Percentiles rank a stretch among this genome's conserved stretches.
phyloP scores from a whole-genome alignment of 1,284 basidiomycete genomes.

The Rhodotorula sp. region DNA sequence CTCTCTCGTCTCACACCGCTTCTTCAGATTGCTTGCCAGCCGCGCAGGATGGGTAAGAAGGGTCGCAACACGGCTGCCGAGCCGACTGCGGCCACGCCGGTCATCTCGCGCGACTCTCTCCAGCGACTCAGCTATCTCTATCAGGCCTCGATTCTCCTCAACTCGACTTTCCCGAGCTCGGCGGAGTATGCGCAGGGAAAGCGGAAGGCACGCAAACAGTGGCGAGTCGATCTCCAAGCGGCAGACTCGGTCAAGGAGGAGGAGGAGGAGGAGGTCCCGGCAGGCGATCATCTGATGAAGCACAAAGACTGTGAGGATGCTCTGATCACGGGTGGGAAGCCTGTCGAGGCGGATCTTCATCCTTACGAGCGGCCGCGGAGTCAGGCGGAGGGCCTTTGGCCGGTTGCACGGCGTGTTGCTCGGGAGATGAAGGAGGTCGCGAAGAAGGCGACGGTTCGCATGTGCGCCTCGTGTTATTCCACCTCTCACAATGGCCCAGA shows the following conservation, averaged over 20 bases:
- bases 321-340: background rate
- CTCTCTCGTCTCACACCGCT: background rate
- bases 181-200: background rate
- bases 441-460: conserved; percentile 68
- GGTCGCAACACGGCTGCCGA: background rate
- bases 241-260: background rate
- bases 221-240: too few species aligned
- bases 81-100: conserved; percentile 23
- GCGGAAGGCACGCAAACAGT: background rate
- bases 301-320: background rate
- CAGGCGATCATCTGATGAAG: too few species aligned
- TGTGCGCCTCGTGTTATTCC: conserved; percentile 55
- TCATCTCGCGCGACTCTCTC: conserved; percentile 67
- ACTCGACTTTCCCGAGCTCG: conserved; percentile 13
- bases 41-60: conserved; percentile 33
- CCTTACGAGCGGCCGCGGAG: too few species aligned
- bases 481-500: background rate
- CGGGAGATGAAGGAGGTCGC: conserved; percentile 67
- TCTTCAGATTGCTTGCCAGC: background rate
- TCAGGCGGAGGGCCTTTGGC: background rate
- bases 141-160: conserved; percentile 68
- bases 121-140: conserved; percentile 79
- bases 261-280: background rate
- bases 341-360: too few species aligned
- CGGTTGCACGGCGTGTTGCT: conserved; percentile 62